A percentile compares a stretch with the other conserved stretches of the same genome.
Evolutionary conservation across 208 protist species (phyloP).

Genomic region (Leishmania arabica): DNA sequence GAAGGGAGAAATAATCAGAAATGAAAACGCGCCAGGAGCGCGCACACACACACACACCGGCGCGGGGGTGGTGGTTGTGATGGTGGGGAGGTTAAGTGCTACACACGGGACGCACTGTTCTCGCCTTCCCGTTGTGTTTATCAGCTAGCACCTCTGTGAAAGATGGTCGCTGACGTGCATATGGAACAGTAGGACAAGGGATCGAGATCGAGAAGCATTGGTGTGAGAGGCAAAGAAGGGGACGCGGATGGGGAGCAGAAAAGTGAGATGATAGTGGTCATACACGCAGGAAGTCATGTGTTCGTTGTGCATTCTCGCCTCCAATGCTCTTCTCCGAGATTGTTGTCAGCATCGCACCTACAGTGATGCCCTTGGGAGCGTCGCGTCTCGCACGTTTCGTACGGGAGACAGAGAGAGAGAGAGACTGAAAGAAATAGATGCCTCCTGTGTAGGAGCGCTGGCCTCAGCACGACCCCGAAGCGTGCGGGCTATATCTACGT

Average conservation of each 20-base stretch:
- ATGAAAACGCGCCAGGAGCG: background rate
- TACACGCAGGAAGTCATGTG: background rate
- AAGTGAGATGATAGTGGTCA: background rate
- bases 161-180: background rate
- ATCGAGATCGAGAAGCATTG: conserved; percentile 8
- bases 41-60: conserved; percentile 8
- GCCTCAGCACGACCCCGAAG: background rate
- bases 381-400: background rate
- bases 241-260: background rate
- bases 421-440: background rate
- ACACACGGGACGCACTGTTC: background rate
- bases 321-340: background rate
- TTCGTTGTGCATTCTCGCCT: background rate
- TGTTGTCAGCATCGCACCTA: background rate
- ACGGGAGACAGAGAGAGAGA: background rate
- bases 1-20: background rate
- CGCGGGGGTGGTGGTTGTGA: background rate
- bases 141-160: background rate
- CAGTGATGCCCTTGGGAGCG: background rate
- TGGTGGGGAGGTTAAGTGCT: background rate
- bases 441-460: background rate
- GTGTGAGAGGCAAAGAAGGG: background rate
- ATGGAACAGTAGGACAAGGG: background rate
- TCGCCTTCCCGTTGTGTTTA: background rate
- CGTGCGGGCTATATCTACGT: background rate